Evolutionary conservation across 140 eudicot species (phyloP).

Genomic region (Cichorium intybus): DNA sequence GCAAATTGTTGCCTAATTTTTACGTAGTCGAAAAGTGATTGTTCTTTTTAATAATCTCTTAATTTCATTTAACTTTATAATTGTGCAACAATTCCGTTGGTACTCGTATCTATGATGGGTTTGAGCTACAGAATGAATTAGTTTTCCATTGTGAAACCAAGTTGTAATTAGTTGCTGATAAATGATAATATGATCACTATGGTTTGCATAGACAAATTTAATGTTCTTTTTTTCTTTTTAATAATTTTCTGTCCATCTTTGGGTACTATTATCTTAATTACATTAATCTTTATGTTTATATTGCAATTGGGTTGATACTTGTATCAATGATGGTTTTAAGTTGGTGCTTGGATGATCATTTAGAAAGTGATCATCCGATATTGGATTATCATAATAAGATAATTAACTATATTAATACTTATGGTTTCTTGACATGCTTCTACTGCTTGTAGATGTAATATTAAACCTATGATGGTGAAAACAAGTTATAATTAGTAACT

Average conservation of each 20-base stretch:
- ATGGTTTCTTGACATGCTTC: no score
- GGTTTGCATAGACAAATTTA: no score
- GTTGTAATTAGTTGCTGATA: neutral
- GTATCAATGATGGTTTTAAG: no score
- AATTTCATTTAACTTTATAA: neutral
- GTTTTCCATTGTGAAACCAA: neutral
- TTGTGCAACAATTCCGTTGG: neutral
- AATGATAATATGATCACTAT: neutral
- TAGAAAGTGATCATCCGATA: no score
- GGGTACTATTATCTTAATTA: neutral
- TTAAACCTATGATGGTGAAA: no score
- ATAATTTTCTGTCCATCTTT: no score
- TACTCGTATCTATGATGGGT: neutral
- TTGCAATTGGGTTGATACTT: no score
- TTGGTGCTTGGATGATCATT: no score
- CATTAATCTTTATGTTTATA: neutral
- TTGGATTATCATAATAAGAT: no score
- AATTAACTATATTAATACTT: no score
- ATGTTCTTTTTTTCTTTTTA: no score
- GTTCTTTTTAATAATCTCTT: neutral
- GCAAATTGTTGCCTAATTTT: conserved; percentile 11
- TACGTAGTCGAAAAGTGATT: conserved; percentile 3
- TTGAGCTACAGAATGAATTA: neutral
- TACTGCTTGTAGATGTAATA: no score
- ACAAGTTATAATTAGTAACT: neutral